Evolutionary conservation across 1,284 basidiomycete species (phyloP), one percentile per base, ranked within the genome.

Genomic region (Ustanciosporium gigantosporum): DNA sequence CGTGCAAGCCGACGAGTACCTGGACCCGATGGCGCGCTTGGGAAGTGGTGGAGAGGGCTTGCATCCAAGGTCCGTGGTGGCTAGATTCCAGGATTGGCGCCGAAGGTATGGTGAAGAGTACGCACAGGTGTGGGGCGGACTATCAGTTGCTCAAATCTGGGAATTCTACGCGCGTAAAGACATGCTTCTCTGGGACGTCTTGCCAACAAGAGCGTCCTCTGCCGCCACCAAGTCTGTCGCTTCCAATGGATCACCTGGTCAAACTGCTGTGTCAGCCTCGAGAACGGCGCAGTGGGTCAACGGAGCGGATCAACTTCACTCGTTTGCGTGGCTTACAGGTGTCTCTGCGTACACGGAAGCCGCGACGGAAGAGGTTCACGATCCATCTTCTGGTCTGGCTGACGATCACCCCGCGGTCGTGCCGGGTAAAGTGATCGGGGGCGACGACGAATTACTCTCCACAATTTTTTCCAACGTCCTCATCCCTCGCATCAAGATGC

Each of bases 121-220:
- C 44, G 40, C 53, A 3, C 46, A 66, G 31, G 55, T 69, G 2
- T 76, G 73, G 73, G 74, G 73, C 22, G 69, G 73, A 2, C 51
- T 76, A 4, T 71, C 71, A 0, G 46, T 76, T 2, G 62, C 68
- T 0, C 61, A 60, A 38, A 65, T 68, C 9, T 75, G 73, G 74
- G 67, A 74, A 22, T 74, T 72, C 31, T 76, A 68, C 41, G 66
- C 65, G 3, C 53, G 74, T 0, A 42, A 44, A 5, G 71, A 75
- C 41, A 21, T 71, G 22, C 44, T 56, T 1, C 35, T 47, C 2
- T 74, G 68, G 68, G 61, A 71, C 11, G 38, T 50, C 0, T 37
- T 67, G 32, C 32, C 14, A 19, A 8, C 11, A 19, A 19, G 32
- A 9, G 17, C 14, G 32, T 8, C 11, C 14, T n/a, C n/a, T n/a